Conservation (phyloP, 2,329 filamentous ascomycete species). For the Chaetomium sp. region DNA sequence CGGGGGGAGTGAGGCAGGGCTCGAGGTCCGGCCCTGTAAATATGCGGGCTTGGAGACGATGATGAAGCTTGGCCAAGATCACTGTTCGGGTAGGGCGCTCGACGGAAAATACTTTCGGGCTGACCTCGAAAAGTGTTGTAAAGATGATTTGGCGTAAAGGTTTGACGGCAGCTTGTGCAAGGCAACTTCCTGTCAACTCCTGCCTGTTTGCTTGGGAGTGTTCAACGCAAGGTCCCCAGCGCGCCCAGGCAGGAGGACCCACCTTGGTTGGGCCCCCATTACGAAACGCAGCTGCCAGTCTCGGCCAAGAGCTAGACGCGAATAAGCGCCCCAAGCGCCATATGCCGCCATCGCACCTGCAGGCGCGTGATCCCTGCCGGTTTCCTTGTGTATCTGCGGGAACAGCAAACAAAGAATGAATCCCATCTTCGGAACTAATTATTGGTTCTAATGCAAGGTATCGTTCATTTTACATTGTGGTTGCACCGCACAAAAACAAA, state of each 20-base stretch:
- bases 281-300: neutral
- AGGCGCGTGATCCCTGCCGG: neutral
- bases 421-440: too few relatives aligned
- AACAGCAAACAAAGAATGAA: too few relatives aligned
- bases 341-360: neutral
- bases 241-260: slow-evolving; percentile 13
- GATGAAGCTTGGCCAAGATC: neutral
- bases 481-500: too few relatives aligned
- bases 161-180: neutral
- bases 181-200: slow-evolving; percentile 8
- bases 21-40: neutral
- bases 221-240: neutral
- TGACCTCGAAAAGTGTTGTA: neutral
- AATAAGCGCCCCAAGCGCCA: slow-evolving; percentile 5
- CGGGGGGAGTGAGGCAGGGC: neutral
- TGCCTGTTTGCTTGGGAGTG: neutral
- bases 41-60: neutral
- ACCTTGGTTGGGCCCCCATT: slow-evolving; percentile 5
- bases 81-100: neutral
- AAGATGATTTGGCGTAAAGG: neutral
- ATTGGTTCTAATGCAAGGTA: too few relatives aligned
- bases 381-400: too few relatives aligned
- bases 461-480: too few relatives aligned
- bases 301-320: slow-evolving; percentile 13
- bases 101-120: neutral